Base-by-base conservation (phyloP, 345 rosid species). In the Passiflora organensis region DNA sequence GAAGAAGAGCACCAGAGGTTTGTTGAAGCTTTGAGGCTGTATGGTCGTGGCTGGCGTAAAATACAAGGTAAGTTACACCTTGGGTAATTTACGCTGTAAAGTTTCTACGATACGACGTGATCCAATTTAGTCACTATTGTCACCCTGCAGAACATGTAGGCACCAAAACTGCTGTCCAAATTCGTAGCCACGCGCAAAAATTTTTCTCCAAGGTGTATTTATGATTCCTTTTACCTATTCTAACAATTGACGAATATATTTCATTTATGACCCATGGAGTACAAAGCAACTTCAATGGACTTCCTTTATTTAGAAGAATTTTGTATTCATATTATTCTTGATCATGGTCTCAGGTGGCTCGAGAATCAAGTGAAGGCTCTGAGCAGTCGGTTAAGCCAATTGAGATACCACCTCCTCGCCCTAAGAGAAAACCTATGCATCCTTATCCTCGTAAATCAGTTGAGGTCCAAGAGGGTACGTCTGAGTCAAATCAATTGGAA, bases 111-210 rank as follows among this genome's bases (percentile, higher is more conserved):
- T 28, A 15, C 54, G 21, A 53, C 17, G 56, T 58, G 1, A 34
- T 37, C 1, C 8, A 38, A 4, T 55, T 45, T 41, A 9, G 60
- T 72, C 60, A 23, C 50, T 41, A 3, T 41, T 13, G 17, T 56
- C 14, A 36, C 25, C 43, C 5, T 69, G 80, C 89, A 91, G 98
- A 86, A 66, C 91, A 86, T 66, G 78, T 91, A 60, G 94, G 93
- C 45, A 74, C 95, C 42, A 93, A 89, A 78, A 84, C 95, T 19
- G 89, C 95, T 12, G 89, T 93, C 71, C 99, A 89, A 72, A 86
- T 89, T 60, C 78, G 95, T 68, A 88, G 99, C 81, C 98, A 88
- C 76, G 96, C 98, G 69, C 98, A 91, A 69, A 91, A 93, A 69
- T 89, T 88, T 73, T 93, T 93, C 84, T 78, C 94, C 49, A 93